A percentile compares a stretch with the other conserved stretches of the same genome.
Conservation (phyloP, 345 rosid species). For the Raphanus sativus region DNA sequence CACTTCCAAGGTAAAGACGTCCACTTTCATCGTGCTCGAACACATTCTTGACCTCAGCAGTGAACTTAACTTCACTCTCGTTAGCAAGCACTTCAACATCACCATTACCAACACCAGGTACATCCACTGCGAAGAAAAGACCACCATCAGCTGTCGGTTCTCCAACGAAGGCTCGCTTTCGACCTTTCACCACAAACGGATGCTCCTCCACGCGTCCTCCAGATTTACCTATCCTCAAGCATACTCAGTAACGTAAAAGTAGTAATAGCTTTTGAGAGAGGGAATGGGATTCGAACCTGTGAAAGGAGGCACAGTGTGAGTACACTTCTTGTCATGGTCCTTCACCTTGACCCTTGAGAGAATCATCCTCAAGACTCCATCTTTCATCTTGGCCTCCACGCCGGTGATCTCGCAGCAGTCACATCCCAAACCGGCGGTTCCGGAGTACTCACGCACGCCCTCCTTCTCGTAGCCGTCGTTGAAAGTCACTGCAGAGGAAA, state of each 20-base stretch:
- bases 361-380: slow-evolving; percentile 30
- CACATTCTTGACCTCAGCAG: not conserved
- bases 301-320: slow-evolving; percentile 8
- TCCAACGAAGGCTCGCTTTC: not conserved
- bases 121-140: not conserved
- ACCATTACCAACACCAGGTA: not conserved
- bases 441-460: not conserved
- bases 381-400: slow-evolving; percentile 23
- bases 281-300: slow-evolving; percentile 4
- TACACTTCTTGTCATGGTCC: slow-evolving; percentile 10
- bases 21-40: slow-evolving; percentile 15
- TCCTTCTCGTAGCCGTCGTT: not conserved
- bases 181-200: slow-evolving; percentile 24
- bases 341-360: slow-evolving; percentile 20
- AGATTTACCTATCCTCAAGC: too few species aligned
- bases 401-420: slow-evolving; percentile 34
- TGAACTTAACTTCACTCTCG: not conserved
- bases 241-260: too few species aligned
- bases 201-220: not conserved
- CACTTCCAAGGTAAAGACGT: slow-evolving; percentile 2
- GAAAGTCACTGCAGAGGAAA: slow-evolving; percentile 20
- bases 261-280: too few species aligned
- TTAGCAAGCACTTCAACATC: not conserved
- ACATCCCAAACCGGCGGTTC: slow-evolving; percentile 19
- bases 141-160: not conserved